Evolutionary conservation across 2,329 filamentous ascomycete species (phyloP).

Genomic region (Aspergillus fructus): DNA sequence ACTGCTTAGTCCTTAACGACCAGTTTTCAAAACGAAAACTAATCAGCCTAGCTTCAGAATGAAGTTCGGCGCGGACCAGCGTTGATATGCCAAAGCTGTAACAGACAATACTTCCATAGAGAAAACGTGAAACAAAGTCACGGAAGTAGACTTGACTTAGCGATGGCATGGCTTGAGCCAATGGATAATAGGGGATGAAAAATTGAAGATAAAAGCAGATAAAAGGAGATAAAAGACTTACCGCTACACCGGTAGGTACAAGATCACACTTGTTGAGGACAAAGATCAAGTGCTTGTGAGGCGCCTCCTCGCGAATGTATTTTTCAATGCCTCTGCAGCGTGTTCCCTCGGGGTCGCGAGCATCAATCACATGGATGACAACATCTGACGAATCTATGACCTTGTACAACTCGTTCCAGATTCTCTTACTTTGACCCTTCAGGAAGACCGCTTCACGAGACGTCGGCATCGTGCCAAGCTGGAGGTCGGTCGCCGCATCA

Average conservation of each 20-base stretch:
- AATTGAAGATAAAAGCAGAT: neutral
- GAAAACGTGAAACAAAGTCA: conserved; percentile 52
- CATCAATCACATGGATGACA: conserved; percentile 90
- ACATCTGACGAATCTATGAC: conserved; percentile 96
- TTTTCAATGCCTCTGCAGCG: conserved; percentile 89
- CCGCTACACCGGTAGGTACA: conserved; percentile 86
- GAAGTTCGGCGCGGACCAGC: conserved; percentile 66
- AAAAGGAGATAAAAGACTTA: conserved; percentile 60
- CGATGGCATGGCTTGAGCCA: conserved; percentile 47
- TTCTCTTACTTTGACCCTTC: conserved; percentile 92
- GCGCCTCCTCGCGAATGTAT: conserved; percentile 87
- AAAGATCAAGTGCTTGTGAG: conserved; percentile 93
- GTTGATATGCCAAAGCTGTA: conserved; percentile 98
- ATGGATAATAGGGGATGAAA: conserved; percentile 2
- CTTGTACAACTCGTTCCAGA: conserved; percentile 96
- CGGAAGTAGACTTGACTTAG: conserved; percentile 87
- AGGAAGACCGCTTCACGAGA: conserved; percentile 85
- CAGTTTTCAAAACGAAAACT: conserved; percentile 83
- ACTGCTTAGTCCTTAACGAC: conserved; percentile 73
- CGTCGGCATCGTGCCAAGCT: conserved; percentile 49
- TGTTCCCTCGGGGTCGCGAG: conserved; percentile 84
- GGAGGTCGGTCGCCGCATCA: conserved; percentile 45
- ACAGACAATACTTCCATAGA: conserved; percentile 84
- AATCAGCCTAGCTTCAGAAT: conserved; percentile 67
- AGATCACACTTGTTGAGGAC: conserved; percentile 90